A percentile compares a stretch with the other conserved stretches of the same genome.
Conservation (phyloP, 2,329 filamentous ascomycete genomes). For the Lachnellula suecica region DNA sequence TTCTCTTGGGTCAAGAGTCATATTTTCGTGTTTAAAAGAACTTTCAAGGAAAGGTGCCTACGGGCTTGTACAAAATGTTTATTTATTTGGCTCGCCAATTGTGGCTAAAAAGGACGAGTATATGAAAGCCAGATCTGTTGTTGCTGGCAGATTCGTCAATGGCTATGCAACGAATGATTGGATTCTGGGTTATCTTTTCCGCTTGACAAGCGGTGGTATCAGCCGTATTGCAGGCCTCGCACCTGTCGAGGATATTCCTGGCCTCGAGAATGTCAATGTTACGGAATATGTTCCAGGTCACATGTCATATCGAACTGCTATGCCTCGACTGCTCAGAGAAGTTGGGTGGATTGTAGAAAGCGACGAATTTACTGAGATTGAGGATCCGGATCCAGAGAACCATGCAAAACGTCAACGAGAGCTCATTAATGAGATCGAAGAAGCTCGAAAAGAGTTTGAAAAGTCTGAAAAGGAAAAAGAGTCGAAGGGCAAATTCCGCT, state of each 20-base stretch:
- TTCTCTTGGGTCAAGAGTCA: slow-evolving; percentile 87
- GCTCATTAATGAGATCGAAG: slow-evolving; percentile 94
- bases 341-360: slow-evolving; percentile 90
- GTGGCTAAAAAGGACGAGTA: slow-evolving; percentile 93
- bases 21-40: slow-evolving; percentile 88
- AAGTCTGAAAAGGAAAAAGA: slow-evolving; percentile 69
- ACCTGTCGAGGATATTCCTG: slow-evolving; percentile 71
- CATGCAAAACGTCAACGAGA: slow-evolving; percentile 85
- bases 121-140: slow-evolving; percentile 74
- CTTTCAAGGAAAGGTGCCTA: slow-evolving; percentile 80
- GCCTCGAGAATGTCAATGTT: slow-evolving; percentile 86
- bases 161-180: slow-evolving; percentile 94
- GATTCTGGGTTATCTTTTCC: slow-evolving; percentile 96
- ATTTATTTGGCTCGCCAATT: slow-evolving; percentile 88
- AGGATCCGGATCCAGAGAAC: slow-evolving; percentile 94
- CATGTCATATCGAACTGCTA: slow-evolving; percentile 93
- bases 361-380: slow-evolving; percentile 94
- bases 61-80: slow-evolving; percentile 91
- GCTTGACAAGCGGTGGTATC: slow-evolving; percentile 88
- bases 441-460: slow-evolving; percentile 84
- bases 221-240: slow-evolving; percentile 83
- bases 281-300: slow-evolving; percentile 85
- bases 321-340: slow-evolving; percentile 83
- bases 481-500: slow-evolving; percentile 60
- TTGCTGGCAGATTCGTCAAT: slow-evolving; percentile 91